Evolutionary conservation across 768 basidiomycete species (phyloP).

Genomic region (Trametes coccinea): DNA sequence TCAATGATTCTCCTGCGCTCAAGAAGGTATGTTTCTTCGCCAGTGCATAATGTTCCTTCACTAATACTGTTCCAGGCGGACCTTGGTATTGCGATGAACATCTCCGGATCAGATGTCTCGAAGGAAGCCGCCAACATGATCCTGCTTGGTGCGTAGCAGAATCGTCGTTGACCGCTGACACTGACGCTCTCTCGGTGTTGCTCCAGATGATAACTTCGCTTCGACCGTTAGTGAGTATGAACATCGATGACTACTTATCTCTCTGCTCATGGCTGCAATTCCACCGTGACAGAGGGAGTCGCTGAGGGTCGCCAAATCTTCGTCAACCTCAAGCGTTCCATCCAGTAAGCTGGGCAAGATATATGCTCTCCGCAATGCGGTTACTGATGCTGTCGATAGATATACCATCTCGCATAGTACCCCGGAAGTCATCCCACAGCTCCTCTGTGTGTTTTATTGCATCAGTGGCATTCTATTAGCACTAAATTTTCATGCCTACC

Average conservation of each 20-base stretch:
- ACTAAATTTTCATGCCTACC: neutral
- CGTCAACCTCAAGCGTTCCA: conserved; percentile 69
- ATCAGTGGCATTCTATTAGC: neutral
- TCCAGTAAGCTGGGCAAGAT: conserved; percentile 45
- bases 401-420: conserved; percentile 69
- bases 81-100: conserved; percentile 75
- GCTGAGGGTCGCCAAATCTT: conserved; percentile 71
- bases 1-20: conserved; percentile 70
- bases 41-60: neutral
- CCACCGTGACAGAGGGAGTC: conserved; percentile 51
- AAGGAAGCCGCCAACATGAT: conserved; percentile 80
- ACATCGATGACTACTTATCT: no score
- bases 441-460: conserved; percentile 50
- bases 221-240: conserved; percentile 62
- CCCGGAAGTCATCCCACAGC: conserved; percentile 68
- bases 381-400: conserved; percentile 30
- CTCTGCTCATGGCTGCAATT: no score
- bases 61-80: conserved; percentile 45
- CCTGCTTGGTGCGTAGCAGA: conserved; percentile 48
- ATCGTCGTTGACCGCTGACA: no score
- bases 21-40: conserved; percentile 44
- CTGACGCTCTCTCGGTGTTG: no score
- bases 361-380: neutral
- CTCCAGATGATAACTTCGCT: conserved; percentile 67
- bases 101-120: conserved; percentile 71